These are phyloP conservation scores for Carex pumila DNA, from an alignment of 176 grass and related monocot genomes.

Conservation along the genomic window DNA sequence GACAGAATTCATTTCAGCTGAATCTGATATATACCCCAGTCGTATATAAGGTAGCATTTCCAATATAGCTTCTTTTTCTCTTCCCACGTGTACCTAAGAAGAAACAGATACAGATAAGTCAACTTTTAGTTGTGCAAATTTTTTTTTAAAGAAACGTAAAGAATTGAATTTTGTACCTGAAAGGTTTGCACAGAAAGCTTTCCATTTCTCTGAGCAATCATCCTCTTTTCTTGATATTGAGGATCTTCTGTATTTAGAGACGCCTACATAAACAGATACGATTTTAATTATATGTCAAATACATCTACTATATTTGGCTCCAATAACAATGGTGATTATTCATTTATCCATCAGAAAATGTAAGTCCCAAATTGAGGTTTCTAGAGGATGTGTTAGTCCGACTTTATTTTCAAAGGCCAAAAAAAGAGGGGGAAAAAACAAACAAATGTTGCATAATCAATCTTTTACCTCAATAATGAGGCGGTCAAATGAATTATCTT, in stretches of 20 bases:
- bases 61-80: constrained; percentile 81
- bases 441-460: background rate
- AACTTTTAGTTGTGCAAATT: constrained; percentile 17
- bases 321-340: background rate
- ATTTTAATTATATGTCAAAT: background rate
- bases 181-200: constrained; percentile 94
- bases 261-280: constrained; percentile 43
- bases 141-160: constrained; percentile 9
- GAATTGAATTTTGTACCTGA: constrained; percentile 40
- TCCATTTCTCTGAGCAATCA: constrained; percentile 96
- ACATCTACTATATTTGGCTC: background rate
- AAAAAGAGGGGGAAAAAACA: constrained; percentile 14
- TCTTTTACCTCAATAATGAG: constrained; percentile 69
- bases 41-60: constrained; percentile 89
- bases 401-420: background rate
- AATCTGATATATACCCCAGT: constrained; percentile 89
- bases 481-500: constrained; percentile 95
- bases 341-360: background rate
- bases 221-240: constrained; percentile 98
- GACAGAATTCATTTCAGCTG: constrained; percentile 80
- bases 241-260: constrained; percentile 93
- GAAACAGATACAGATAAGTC: constrained; percentile 24
- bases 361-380: background rate
- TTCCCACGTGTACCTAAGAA: constrained; percentile 61
- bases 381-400: background rate